Evolutionary conservation across 1,284 basidiomycete genomes (phyloP).

Genomic region (Anthracocystis setariae): DNA sequence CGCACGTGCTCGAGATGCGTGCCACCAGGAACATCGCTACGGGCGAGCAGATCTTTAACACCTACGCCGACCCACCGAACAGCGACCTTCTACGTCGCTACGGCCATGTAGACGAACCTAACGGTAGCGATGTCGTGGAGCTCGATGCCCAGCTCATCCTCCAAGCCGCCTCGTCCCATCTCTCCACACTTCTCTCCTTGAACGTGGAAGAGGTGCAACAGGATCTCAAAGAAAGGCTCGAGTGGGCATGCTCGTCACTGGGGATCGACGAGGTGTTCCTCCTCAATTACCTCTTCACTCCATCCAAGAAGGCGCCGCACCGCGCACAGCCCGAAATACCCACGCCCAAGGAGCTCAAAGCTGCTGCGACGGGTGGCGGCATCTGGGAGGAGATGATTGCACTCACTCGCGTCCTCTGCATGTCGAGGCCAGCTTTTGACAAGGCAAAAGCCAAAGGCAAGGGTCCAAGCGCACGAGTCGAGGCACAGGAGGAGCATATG

Average conservation of each 20-base stretch:
- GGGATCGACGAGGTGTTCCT: constrained; percentile 62
- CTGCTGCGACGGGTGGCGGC: constrained; percentile 70
- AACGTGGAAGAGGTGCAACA: constrained; percentile 18
- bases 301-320: constrained; percentile 38
- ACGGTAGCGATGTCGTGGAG: constrained; percentile 88
- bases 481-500: constrained; percentile 65
- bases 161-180: constrained; percentile 55
- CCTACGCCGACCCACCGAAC: constrained; percentile 93
- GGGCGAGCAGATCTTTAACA: constrained; percentile 92
- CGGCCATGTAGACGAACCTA: constrained; percentile 90
- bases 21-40: constrained; percentile 78
- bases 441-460: constrained; percentile 77
- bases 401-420: constrained; percentile 77
- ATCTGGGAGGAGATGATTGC: constrained; percentile 77
- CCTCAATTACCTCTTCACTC: constrained; percentile 59
- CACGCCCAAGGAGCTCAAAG: constrained; percentile 33
- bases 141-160: constrained; percentile 82
- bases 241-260: constrained; percentile 56
- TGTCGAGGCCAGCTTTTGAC: constrained; percentile 75
- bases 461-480: constrained; percentile 79
- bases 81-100: constrained; percentile 92
- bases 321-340: constrained; percentile 37
- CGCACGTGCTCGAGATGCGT: constrained; percentile 79
- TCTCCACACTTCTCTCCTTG: constrained; percentile 7
- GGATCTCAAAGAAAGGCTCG: constrained; percentile 42